Percentiles rank a stretch among this genome's conserved stretches.
Conservation (phyloP, 371 early-diverging fungal genomes). For the Actinomortierella ambigua region DNA sequence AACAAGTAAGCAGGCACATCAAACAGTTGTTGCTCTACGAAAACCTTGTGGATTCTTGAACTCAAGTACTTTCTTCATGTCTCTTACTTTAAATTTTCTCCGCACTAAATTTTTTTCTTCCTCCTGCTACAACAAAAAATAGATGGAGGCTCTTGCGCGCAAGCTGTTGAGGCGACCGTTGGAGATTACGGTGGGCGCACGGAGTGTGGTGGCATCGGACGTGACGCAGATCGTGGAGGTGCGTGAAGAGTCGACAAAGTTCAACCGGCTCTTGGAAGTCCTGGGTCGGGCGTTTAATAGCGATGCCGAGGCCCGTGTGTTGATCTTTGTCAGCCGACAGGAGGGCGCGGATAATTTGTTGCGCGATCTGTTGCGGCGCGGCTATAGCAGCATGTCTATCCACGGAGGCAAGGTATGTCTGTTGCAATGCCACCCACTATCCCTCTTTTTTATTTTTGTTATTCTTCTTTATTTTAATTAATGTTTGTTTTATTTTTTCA, state of each 20-base stretch:
- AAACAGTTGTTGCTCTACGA: background rate
- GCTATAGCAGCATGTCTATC: constrained; percentile 91
- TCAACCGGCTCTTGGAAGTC: constrained; percentile 86
- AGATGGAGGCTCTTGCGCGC: constrained; percentile 96
- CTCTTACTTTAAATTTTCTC: background rate
- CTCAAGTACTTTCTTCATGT: background rate
- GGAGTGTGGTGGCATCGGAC: constrained; percentile 87
- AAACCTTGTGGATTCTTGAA: background rate
- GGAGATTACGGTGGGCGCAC: constrained; percentile 95
- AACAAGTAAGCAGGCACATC: constrained; percentile 62
- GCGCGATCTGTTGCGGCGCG: constrained; percentile 82
- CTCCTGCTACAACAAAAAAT: constrained; percentile 1
- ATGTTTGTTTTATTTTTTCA: background rate
- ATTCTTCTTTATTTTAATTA: background rate
- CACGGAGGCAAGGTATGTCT: constrained; percentile 90
- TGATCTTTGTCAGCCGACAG: constrained; percentile 97
- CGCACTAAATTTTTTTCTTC: too few species aligned
- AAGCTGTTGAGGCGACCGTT: constrained; percentile 89
- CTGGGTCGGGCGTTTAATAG: constrained; percentile 80
- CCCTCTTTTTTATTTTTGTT: background rate
- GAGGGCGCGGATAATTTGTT: constrained; percentile 93
- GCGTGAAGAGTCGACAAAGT: constrained; percentile 82
- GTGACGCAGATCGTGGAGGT: constrained; percentile 93
- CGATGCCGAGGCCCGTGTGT: constrained; percentile 65
- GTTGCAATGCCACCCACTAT: too few species aligned